Evolutionary conservation across 495 filamentous ascomycete species (phyloP).

Genomic region (Pseudoneurospora amorphoporcata): DNA sequence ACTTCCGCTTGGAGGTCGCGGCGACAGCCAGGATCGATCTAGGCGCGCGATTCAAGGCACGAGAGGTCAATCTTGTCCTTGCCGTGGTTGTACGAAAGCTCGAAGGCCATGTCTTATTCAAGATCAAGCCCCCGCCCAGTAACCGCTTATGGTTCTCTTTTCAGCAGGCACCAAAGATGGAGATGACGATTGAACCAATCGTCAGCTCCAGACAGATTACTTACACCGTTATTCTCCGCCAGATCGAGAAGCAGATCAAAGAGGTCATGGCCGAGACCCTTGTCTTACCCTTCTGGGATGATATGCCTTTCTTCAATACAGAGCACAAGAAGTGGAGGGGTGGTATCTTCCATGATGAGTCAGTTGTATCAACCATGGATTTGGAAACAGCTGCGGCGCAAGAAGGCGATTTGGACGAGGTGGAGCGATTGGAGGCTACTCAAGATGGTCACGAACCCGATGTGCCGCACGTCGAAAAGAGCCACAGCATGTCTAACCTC

Average conservation of each 20-base stretch:
- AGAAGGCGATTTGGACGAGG: slow-evolving; percentile 44
- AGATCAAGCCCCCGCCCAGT: slow-evolving; percentile 89
- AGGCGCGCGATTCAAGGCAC: slow-evolving; percentile 74
- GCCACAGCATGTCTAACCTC: slow-evolving; percentile 39
- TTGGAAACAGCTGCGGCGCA: slow-evolving; percentile 44
- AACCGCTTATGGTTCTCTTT: slow-evolving; percentile 94
- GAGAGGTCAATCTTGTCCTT: slow-evolving; percentile 82
- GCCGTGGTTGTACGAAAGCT: slow-evolving; percentile 78
- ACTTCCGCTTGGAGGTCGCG: slow-evolving; percentile 78
- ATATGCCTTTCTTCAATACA: slow-evolving; percentile 80
- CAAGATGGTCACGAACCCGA: slow-evolving; percentile 18
- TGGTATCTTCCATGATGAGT: slow-evolving; percentile 69
- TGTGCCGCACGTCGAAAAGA: slow-evolving; percentile 46
- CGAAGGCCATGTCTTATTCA: slow-evolving; percentile 72
- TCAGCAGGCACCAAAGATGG: slow-evolving; percentile 82
- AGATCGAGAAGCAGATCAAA: slow-evolving; percentile 88
- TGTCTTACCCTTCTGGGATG: slow-evolving; percentile 93
- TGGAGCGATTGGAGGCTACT: slow-evolving; percentile 30
- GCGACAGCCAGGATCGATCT: slow-evolving; percentile 86
- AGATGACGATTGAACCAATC: slow-evolving; percentile 85
- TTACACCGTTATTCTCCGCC: slow-evolving; percentile 78
- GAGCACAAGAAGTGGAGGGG: slow-evolving; percentile 66
- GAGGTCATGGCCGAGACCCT: slow-evolving; percentile 88
- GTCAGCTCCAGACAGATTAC: slow-evolving; percentile 93
- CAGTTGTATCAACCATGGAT: slow-evolving; percentile 21